These are phyloP conservation scores for Xylaria sp. DNA, from an alignment of 2,329 filamentous ascomycete genomes.

Conservation along the genomic window DNA sequence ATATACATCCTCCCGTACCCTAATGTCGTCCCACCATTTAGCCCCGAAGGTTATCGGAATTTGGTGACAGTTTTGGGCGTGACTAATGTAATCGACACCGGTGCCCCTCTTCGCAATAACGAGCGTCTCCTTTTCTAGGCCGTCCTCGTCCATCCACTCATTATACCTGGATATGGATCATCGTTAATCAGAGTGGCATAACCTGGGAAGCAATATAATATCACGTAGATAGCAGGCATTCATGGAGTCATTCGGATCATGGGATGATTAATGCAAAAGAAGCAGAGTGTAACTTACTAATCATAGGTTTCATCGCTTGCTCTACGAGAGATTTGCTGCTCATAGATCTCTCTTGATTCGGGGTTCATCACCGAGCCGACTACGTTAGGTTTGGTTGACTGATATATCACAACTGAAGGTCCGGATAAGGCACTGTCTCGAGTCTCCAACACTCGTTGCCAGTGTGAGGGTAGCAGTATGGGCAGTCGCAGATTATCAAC, in stretches of 20 bases:
- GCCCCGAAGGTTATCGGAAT: no score
- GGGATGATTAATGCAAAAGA: background rate
- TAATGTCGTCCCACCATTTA: no score
- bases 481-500: background rate
- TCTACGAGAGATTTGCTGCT: background rate
- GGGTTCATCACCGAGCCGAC: background rate
- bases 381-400: background rate
- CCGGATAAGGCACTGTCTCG: background rate
- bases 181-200: background rate
- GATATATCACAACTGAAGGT: background rate
- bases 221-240: background rate
- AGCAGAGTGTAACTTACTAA: background rate
- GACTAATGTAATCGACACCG: background rate
- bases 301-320: background rate
- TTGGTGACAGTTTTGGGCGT: background rate
- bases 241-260: background rate
- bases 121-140: background rate
- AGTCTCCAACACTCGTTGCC: background rate
- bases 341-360: background rate
- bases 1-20: background rate
- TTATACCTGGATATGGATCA: background rate
- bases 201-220: background rate
- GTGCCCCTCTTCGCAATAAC: background rate
- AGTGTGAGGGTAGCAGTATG: background rate
- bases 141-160: background rate